Conservation (phyloP, 192 early-diverging fungal genomes). For the Coemansia sp. region DNA sequence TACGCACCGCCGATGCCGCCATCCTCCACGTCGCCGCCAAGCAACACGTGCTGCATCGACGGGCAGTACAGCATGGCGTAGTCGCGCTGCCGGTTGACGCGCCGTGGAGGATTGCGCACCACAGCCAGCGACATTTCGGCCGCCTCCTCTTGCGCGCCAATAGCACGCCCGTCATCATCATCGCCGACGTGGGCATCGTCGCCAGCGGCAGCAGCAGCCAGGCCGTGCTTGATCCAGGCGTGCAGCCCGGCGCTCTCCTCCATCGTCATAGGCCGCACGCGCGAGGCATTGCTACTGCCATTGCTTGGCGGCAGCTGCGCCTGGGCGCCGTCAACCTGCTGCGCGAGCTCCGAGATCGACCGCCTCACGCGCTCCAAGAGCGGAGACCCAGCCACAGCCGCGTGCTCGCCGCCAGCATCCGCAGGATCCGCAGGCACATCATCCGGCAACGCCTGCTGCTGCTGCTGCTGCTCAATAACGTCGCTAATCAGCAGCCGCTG, state of each 20-base stretch:
- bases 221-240: conserved; percentile 42
- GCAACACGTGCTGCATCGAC: conserved; percentile 47
- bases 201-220: background rate
- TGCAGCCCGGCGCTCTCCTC: conserved; percentile 46
- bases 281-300: background rate
- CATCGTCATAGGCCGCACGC: conserved; percentile 48
- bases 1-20: background rate
- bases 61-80: conserved; percentile 54
- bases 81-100: conserved; percentile 10
- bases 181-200: background rate
- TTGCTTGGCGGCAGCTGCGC: conserved; percentile 2
- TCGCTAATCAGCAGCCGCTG: conserved; percentile 30
- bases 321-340: conserved; percentile 22
- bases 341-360: conserved; percentile 30
- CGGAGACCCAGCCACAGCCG: conserved; percentile 12
- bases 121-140: conserved; percentile 17
- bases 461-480: background rate
- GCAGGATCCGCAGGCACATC: background rate
- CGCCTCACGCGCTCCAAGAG: conserved; percentile 44
- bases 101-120: conserved; percentile 2
- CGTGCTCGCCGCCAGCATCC: background rate
- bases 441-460: background rate
- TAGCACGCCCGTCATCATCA: background rate
- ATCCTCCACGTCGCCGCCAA: conserved; percentile 24
- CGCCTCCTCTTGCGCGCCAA: background rate